Percentiles rank a stretch among this genome's conserved stretches.
phyloP scores from a whole-genome alignment of 768 basidiomycete genomes.

The Hirschioporus abietinus region DNA sequence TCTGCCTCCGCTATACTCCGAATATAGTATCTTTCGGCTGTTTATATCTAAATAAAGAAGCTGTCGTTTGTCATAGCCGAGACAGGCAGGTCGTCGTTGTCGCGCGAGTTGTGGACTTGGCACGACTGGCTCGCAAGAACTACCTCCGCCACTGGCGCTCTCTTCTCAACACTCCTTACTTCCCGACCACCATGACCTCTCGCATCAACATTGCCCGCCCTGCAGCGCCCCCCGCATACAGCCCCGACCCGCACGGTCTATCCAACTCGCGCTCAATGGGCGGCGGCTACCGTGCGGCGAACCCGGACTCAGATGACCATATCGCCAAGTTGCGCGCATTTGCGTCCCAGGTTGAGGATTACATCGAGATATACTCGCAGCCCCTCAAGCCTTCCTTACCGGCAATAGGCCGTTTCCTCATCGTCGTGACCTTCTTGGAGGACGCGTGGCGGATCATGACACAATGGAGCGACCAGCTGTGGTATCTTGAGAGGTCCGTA shows the following conservation, averaged over 20 bases:
- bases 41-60: neutral
- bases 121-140: neutral
- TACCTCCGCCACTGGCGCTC: neutral
- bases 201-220: conserved; percentile 82
- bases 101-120: neutral
- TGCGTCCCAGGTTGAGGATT: conserved; percentile 81
- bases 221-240: conserved; percentile 45
- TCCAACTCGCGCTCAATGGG: conserved; percentile 60
- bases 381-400: conserved; percentile 93
- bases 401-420: conserved; percentile 91
- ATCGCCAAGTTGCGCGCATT: conserved; percentile 69
- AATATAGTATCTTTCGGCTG: neutral
- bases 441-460: conserved; percentile 90
- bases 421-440: conserved; percentile 97
- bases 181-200: conserved; percentile 36
- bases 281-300: conserved; percentile 69
- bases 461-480: conserved; percentile 96
- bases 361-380: conserved; percentile 87
- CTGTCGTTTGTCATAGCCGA: neutral
- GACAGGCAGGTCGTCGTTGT: neutral
- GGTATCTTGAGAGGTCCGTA: conserved; percentile 93
- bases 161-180: neutral
- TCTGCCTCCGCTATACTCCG: neutral
- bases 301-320: conserved; percentile 80
- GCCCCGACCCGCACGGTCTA: conserved; percentile 73